Conservation (phyloP, 2,329 filamentous ascomycete genomes). For the Apiospora phragmitis region DNA sequence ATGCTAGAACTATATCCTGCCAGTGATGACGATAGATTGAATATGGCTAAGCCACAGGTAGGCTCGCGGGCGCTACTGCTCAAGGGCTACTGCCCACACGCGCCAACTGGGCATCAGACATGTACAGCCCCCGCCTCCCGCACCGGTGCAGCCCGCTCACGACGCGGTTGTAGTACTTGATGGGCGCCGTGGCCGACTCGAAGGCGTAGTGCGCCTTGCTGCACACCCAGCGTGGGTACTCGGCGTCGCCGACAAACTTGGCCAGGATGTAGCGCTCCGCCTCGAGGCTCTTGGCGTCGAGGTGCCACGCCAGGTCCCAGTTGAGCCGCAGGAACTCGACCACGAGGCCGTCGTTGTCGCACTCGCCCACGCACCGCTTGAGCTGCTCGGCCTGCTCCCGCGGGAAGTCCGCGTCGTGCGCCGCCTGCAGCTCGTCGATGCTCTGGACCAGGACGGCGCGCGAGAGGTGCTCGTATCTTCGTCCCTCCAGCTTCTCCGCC, state of each 20-base stretch:
- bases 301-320: not conserved
- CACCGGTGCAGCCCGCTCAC: not conserved
- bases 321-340: not conserved
- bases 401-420: not conserved
- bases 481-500: not conserved
- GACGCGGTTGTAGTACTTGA: constrained; percentile 8
- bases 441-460: not conserved
- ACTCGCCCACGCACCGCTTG: not conserved
- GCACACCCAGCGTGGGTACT: not conserved
- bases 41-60: not conserved
- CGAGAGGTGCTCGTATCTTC: not conserved
- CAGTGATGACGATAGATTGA: not conserved
- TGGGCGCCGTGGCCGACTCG: not conserved
- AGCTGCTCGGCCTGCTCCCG: not conserved
- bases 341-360: not conserved
- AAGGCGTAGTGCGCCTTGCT: constrained; percentile 3
- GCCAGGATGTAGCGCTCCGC: not conserved
- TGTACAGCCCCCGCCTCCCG: not conserved
- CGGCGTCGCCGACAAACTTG: not conserved
- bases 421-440: not conserved
- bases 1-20: not conserved
- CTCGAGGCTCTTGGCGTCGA: not conserved
- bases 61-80: not conserved
- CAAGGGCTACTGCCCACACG: not conserved
- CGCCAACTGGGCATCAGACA: not conserved